These are phyloP conservation scores for Fusarium sp. DNA, from an alignment of 2,329 filamentous ascomycete genomes.

Conservation along the genomic window DNA sequence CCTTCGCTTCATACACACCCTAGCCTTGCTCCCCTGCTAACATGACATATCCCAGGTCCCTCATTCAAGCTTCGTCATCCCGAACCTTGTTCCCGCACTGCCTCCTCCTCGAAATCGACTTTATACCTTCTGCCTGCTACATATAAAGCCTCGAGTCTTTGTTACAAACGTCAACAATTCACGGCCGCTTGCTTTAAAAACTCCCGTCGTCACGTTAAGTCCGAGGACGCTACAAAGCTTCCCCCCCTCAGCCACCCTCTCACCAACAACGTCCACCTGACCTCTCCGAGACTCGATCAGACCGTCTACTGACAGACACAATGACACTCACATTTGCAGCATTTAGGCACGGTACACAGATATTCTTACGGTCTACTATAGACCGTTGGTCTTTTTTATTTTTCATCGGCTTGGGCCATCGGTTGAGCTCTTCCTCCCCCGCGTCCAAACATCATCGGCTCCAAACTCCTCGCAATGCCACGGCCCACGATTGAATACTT, in stretches of 20 bases:
- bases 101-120: not conserved
- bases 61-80: conserved; percentile 32
- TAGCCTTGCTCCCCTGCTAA: conserved; percentile 17
- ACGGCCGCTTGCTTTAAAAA: not conserved
- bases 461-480: conserved; percentile 52
- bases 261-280: conserved; percentile 23
- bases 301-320: not conserved
- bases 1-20: not conserved
- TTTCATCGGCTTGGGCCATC: conserved; percentile 39
- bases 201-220: conserved; percentile 2
- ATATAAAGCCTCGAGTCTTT: not conserved
- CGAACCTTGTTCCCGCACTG: conserved; percentile 9
- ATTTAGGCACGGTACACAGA: not conserved
- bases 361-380: conserved; percentile 25
- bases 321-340: conserved; percentile 1
- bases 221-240: conserved; percentile 19
- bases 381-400: conserved; percentile 37
- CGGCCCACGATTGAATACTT: conserved; percentile 42
- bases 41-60: conserved; percentile 27
- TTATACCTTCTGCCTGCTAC: not conserved
- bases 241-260: conserved; percentile 30
- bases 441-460: conserved; percentile 42
- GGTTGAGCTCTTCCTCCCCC: conserved; percentile 39
- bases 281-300: not conserved
- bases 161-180: not conserved